phyloP scores from a whole-genome alignment of 1,139 yeast genomes.

The Geotrichum bryndzae region DNA sequence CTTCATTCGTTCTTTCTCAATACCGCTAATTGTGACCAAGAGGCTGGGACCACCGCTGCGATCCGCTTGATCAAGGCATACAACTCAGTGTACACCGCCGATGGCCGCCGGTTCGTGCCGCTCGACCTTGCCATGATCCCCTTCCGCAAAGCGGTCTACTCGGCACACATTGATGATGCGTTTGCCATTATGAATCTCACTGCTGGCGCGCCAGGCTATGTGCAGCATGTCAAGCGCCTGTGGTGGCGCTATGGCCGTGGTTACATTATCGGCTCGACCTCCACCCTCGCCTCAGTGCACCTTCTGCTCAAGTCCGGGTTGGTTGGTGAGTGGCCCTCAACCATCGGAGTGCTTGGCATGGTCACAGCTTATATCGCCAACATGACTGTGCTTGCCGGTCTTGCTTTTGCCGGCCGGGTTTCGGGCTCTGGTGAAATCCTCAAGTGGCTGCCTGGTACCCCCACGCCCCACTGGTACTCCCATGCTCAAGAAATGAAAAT shows the following conservation, averaged over 20 bases:
- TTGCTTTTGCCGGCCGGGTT: conserved; percentile 52
- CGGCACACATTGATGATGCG: conserved; percentile 55
- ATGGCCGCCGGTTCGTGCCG: conserved; percentile 7
- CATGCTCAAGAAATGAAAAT: conserved; percentile 66
- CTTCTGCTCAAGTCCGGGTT: conserved; percentile 34
- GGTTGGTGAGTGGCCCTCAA: conserved; percentile 38
- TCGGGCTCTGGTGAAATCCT: conserved; percentile 56
- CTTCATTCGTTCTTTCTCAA: conserved; percentile 2
- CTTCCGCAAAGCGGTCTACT: conserved; percentile 51
- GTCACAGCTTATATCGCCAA: conserved; percentile 57
- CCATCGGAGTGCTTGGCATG: conserved; percentile 49
- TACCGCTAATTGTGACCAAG: not conserved
- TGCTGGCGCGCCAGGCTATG: conserved; percentile 44
- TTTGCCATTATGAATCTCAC: conserved; percentile 55
- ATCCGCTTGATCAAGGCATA: conserved; percentile 4
- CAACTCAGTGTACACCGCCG: not conserved
- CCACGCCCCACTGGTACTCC: conserved; percentile 57
- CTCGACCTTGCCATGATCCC: conserved; percentile 51
- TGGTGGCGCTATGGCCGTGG: conserved; percentile 26
- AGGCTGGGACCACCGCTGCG: conserved; percentile 1
- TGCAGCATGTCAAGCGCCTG: conserved; percentile 24
- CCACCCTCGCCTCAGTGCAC: conserved; percentile 33
- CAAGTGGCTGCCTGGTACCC: conserved; percentile 61
- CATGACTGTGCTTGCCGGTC: conserved; percentile 47
- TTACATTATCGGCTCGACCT: conserved; percentile 37